Conservation (phyloP, 495 filamentous ascomycete species). For the Corynascus novoguineensis region DNA sequence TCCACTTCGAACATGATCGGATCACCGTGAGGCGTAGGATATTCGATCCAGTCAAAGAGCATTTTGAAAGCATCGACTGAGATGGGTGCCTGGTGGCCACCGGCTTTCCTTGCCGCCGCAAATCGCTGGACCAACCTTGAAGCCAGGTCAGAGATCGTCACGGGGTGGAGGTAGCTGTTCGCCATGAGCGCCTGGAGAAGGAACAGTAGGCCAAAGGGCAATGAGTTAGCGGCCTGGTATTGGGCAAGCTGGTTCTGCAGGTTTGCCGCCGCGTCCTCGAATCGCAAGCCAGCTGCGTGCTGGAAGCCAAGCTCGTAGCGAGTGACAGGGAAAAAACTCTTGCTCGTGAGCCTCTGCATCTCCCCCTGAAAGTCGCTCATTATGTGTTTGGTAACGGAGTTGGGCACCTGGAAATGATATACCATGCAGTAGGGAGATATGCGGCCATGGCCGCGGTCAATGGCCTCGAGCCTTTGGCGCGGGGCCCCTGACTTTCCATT, state of each 20-base stretch:
- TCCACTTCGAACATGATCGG: conserved; percentile 37
- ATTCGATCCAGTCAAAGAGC: conserved; percentile 45
- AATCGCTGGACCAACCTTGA: conserved; percentile 4
- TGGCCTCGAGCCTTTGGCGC: conserved; percentile 23
- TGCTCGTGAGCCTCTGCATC: conserved; percentile 21
- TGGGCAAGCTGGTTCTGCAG: conserved; percentile 20
- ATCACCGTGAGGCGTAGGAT: conserved; percentile 42
- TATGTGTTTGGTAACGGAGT: neutral
- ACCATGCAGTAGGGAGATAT: conserved; percentile 17
- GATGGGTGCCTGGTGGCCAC: conserved; percentile 22
- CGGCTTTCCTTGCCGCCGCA: conserved; percentile 7
- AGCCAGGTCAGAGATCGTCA: conserved; percentile 37
- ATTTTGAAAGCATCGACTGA: conserved; percentile 44
- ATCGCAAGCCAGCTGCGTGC: neutral
- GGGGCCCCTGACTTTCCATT: conserved; percentile 20
- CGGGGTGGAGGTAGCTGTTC: conserved; percentile 48
- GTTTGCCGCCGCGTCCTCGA: conserved; percentile 12
- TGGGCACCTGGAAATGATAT: conserved; percentile 13
- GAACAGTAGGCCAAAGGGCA: conserved; percentile 39
- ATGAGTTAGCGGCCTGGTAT: conserved; percentile 1
- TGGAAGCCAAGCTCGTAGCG: conserved; percentile 19
- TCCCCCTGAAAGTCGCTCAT: conserved; percentile 13
- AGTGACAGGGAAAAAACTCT: conserved; percentile 23
- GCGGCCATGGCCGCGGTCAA: conserved; percentile 13
- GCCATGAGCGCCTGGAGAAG: conserved; percentile 49